Evolutionary conservation across 2,329 filamentous ascomycete genomes (phyloP).

Genomic region (Ophiocordyceps sinensis): DNA sequence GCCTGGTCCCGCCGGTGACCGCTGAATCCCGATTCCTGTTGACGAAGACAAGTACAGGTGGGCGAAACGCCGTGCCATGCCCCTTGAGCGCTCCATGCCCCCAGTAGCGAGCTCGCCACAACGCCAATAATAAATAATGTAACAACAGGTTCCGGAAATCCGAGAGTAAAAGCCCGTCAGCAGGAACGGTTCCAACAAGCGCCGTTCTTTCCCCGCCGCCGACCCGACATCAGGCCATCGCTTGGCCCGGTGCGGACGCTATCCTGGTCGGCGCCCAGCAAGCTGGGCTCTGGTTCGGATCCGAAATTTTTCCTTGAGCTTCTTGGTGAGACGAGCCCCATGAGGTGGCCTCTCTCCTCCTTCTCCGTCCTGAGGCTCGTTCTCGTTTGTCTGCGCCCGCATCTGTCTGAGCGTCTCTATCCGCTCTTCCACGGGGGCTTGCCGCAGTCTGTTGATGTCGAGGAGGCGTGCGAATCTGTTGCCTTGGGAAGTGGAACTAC

Average conservation of each 20-base stretch:
- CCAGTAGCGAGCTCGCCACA: too few relatives aligned
- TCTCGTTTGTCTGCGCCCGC: slow-evolving; percentile 13
- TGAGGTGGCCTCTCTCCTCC: slow-evolving; percentile 21
- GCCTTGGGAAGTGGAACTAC: slow-evolving; percentile 18
- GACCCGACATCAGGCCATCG: background rate
- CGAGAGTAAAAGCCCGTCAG: too few relatives aligned
- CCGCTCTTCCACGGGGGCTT: slow-evolving; percentile 47
- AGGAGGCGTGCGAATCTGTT: slow-evolving; percentile 37
- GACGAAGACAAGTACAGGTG: background rate
- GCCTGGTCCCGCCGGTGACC: too few relatives aligned
- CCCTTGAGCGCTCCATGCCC: background rate
- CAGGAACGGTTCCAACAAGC: too few relatives aligned
- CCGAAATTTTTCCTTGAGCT: slow-evolving; percentile 37
- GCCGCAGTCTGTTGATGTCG: slow-evolving; percentile 40
- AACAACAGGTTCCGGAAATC: too few relatives aligned
- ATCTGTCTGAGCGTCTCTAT: slow-evolving; percentile 40
- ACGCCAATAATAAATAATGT: too few relatives aligned
- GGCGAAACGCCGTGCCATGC: slow-evolving; percentile 2
- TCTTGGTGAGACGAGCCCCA: slow-evolving; percentile 30
- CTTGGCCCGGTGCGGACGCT: background rate
- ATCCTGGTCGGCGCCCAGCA: slow-evolving; percentile 2
- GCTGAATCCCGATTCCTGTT: too few relatives aligned
- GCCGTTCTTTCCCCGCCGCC: too few relatives aligned
- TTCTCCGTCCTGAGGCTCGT: slow-evolving; percentile 9
- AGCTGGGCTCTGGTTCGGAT: slow-evolving; percentile 32